Percentiles rank a stretch among this genome's conserved stretches.
Conservation (phyloP, 306 rosid genomes). For the Quercus agrifolia region DNA sequence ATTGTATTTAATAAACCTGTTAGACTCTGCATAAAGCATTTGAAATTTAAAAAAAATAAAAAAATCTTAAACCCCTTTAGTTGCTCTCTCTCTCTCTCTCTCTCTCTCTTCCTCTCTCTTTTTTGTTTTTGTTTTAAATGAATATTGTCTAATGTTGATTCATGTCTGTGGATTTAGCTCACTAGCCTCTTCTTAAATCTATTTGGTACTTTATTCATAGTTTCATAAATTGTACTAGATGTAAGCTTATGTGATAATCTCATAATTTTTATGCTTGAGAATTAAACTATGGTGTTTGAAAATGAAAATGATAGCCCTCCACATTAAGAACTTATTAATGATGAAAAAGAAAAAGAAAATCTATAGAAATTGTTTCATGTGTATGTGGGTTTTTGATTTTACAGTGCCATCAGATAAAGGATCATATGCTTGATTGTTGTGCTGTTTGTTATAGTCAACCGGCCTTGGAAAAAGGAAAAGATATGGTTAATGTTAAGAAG, state of each 20-base stretch:
- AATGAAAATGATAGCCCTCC: not conserved
- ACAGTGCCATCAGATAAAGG: not conserved
- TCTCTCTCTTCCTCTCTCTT: too few species aligned
- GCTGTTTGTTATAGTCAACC: not conserved
- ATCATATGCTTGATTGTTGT: not conserved
- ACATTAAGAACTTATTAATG: too few species aligned
- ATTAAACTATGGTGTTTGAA: not conserved
- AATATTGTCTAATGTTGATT: not conserved
- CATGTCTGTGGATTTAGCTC: not conserved
- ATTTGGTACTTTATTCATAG: too few species aligned
- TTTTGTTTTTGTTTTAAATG: too few species aligned
- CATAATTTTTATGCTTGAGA: not conserved
- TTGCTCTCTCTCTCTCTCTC: too few species aligned
- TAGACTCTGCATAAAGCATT: too few species aligned
- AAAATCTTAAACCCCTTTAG: too few species aligned
- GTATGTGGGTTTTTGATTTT: not conserved
- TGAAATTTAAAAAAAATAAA: too few species aligned
- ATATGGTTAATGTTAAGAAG: not conserved
- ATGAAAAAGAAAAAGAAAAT: too few species aligned
- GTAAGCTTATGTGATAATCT: not conserved
- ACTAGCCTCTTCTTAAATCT: too few species aligned
- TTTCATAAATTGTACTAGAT: not conserved
- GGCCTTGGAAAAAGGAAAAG: not conserved
- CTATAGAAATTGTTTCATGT: too few species aligned
- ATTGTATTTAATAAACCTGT: too few species aligned